Evolutionary conservation across 1,284 basidiomycete species (phyloP), one percentile per base, ranked within the genome.

Genomic region (Phaffia rhodozyma): DNA sequence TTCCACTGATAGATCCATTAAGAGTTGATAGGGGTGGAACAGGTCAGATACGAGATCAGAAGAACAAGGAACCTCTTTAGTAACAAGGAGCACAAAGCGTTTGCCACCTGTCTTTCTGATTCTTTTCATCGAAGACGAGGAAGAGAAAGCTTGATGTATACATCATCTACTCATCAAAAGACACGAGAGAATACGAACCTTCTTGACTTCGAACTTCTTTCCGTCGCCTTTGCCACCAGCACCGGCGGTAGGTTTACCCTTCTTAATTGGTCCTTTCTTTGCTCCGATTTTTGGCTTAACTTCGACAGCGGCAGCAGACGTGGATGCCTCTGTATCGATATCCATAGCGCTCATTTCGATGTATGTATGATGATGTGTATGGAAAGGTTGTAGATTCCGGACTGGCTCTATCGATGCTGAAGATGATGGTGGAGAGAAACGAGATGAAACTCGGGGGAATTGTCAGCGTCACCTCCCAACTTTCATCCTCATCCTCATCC

Each of bases 181-280:
- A 23, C 54, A 25, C 11, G 18, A 5, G 51, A 34, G 48, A 48
- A 21, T 53, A 64, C 78, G 63, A 67, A 92, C 91, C 86, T 94
- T 94, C 81, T 94, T 96, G 68, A 96, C 91, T 76, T 96, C 91
- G 71, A 96, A 96, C 68, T 66, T 65, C 63, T 65, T 65, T 6
- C 63, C 63, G 32, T 48, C 57, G 5, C 62, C 62, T 34, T 65
- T 60, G 29, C 29, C 58, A 13, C 52, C 57, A 55, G 38, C 38
- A 43, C 38, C 13, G 2, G 38, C 38, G 38, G 38, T 11, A 7
- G 38, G 51, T 30, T 55, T 59, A 9, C 49, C 58, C 49, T 60
- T 60, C 58, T 60, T 60, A 27, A 60, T 51, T 4, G 38, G 38
- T 43, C 87, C 78, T 72, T 86, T 83, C 78, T 82, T 66, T 32